Base-by-base conservation (phyloP, 2,329 filamentous ascomycete species). In the Pseudopyricularia cyperi region DNA sequence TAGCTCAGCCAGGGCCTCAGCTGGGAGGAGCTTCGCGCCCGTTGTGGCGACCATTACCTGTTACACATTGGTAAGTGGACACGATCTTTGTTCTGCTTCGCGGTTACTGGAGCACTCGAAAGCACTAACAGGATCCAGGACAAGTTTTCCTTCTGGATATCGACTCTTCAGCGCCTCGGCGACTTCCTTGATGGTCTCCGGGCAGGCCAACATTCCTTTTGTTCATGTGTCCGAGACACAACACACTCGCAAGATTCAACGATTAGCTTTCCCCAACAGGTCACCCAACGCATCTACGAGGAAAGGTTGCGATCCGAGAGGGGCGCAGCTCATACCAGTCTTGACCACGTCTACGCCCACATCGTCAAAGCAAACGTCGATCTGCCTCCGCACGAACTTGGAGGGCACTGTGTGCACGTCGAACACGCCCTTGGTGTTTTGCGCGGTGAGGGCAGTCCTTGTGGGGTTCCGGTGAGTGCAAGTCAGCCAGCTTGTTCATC, bases 11-110 rank as follows among this genome's bases (percentile, higher is more conserved):
- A 89, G 71, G n/a, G 87, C 85, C 8, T 77, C 71, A 35, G 75
- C 65, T 1, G 83, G 81, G 17, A 91, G 74, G 1, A 93, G 73
- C 55, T 79, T 71, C 8, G 83, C 77, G 24, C 87, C 87, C n/a
- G 82, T 87, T 1, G 87, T 91, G 28, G 87, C 85, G 9, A 96
- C 80, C 89, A 97, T 96, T 53, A 97, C 90, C 88, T 93, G 58
- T 24, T 44, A 22, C 4, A 26, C 11, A 15, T 44, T 12, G 14
- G 39, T 26, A 24, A 12, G 24, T 15, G 19, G 19, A 7, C 8
- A 11, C 26, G 14, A 48, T 14, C 12, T 48, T 22, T 35, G 30
- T 49, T 35, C n/a, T n/a, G n/a, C n/a, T n/a, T n/a, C n/a, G n/a
- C n/a, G n/a, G n/a, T n/a, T n/a, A n/a, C n/a, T n/a, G n/a, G n/a